Conservation (phyloP, 495 filamentous ascomycete genomes). For the Mycothermus thermophilus region DNA sequence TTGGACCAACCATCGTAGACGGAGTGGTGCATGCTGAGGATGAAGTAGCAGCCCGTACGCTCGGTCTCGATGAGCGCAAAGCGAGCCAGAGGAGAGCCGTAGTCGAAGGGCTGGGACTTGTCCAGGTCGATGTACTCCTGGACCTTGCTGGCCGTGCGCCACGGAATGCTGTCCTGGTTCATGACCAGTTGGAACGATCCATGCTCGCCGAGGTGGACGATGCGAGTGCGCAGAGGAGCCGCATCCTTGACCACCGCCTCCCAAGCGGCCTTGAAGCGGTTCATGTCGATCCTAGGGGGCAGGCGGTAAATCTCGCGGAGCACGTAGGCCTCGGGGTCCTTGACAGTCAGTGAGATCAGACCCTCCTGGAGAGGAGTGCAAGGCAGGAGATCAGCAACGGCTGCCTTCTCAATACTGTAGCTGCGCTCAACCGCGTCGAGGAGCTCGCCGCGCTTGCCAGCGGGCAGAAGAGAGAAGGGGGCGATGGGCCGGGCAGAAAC, state of each 20-base stretch:
- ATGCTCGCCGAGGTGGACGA: conserved; percentile 23
- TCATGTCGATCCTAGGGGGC: conserved; percentile 23
- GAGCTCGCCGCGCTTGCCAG: conserved; percentile 8
- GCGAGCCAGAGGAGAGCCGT: conserved; percentile 11
- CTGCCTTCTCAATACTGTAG: conserved; percentile 27
- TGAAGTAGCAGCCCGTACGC: conserved; percentile 20
- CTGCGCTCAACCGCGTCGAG: conserved; percentile 30
- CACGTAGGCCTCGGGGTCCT: conserved; percentile 28
- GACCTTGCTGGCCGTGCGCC: conserved; percentile 6
- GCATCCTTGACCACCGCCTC: conserved; percentile 36
- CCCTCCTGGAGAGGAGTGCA: conserved; percentile 44
- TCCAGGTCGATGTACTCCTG: conserved; percentile 8
- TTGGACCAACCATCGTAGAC: conserved; percentile 54
- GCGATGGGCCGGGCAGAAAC: conserved; percentile 4
- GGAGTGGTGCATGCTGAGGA: conserved; percentile 49
- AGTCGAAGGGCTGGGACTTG: conserved; percentile 4
- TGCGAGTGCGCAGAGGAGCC: conserved; percentile 56
- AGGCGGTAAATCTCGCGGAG: conserved; percentile 31
- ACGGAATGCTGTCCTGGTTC: conserved; percentile 5
- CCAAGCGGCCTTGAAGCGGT: conserved; percentile 36
- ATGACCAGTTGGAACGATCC: conserved; percentile 15
- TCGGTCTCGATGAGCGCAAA: conserved; percentile 12
- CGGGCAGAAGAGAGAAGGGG: conserved; percentile 35
- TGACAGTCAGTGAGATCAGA: conserved; percentile 31
- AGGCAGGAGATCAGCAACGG: conserved; percentile 45